These are phyloP conservation scores for Nicotiana paniculata DNA, from an alignment of 257 asterid species.

Conservation along the genomic window DNA sequence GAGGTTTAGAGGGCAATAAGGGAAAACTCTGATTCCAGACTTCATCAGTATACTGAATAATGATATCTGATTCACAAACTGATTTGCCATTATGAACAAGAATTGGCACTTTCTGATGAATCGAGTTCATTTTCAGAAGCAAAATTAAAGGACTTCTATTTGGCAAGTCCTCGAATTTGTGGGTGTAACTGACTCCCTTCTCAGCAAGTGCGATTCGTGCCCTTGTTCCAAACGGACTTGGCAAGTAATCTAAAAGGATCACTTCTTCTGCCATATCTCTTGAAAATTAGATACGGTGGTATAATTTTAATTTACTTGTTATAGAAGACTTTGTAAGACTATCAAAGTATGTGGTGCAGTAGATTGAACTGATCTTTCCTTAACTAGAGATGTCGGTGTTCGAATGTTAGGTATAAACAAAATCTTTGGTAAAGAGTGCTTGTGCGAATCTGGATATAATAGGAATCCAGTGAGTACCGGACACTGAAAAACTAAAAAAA, in stretches of 20 bases:
- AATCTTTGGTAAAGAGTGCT: too few species aligned
- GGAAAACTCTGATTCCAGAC: conserved; percentile 9
- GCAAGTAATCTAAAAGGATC: conserved; percentile 6
- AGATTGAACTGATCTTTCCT: too few species aligned
- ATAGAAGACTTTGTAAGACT: too few species aligned
- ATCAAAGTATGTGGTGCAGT: too few species aligned
- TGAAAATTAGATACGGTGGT: background rate
- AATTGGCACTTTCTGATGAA: conserved; percentile 17
- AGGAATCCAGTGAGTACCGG: too few species aligned
- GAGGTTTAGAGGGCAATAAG: conserved; percentile 11
- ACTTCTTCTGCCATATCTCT: conserved; percentile 2
- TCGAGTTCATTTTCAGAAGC: conserved; percentile 20
- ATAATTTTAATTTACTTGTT: background rate
- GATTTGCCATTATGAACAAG: conserved; percentile 19
- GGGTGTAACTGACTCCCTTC: conserved; percentile 8
- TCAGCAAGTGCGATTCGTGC: conserved; percentile 8
- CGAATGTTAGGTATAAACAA: too few species aligned
- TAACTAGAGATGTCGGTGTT: too few species aligned
- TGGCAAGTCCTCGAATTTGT: background rate
- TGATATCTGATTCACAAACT: conserved; percentile 21
- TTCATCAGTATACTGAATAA: conserved; percentile 21
- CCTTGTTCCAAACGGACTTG: conserved; percentile 8
- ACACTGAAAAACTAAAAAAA: too few species aligned
- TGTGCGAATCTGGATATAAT: too few species aligned
- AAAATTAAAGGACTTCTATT: conserved; percentile 3